Conservation (phyloP, 371 early-diverging fungal species). For the Mortierella sp. region DNA sequence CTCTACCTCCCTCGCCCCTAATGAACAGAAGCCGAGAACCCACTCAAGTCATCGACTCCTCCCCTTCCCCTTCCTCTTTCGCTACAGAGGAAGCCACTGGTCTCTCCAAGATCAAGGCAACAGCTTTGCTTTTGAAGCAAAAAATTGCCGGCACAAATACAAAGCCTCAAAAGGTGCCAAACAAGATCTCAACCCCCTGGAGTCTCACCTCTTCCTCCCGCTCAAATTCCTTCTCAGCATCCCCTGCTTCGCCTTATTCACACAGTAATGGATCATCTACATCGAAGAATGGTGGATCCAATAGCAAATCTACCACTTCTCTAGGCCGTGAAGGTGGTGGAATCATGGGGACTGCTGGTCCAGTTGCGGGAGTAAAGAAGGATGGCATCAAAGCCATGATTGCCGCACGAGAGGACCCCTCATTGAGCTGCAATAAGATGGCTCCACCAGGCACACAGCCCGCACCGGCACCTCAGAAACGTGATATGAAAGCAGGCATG, state of each 20-base stretch:
- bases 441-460: conserved; percentile 36
- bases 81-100: conserved; percentile 15
- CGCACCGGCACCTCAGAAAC: conserved; percentile 30
- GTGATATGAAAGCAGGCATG: conserved; percentile 30
- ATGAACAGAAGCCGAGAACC: conserved; percentile 53
- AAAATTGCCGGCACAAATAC: conserved; percentile 43
- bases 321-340: neutral
- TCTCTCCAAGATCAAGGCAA: conserved; percentile 52
- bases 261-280: neutral
- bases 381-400: conserved; percentile 53
- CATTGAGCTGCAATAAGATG: conserved; percentile 50
- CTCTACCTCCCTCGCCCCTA: neutral
- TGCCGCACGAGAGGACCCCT: conserved; percentile 51
- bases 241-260: conserved; percentile 4
- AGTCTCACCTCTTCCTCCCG: conserved; percentile 24
- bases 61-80: neutral
- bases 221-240: conserved; percentile 30
- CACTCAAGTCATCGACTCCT: conserved; percentile 27
- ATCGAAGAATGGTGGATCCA: neutral
- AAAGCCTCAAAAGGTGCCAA: conserved; percentile 41
- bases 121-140: conserved; percentile 50
- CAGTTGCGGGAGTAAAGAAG: neutral
- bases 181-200: conserved; percentile 45
- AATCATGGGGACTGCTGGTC: neutral
- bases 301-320: neutral